These are phyloP conservation scores for Begonia loranthoides DNA, from an alignment of 306 rosid genomes.

Conservation along the genomic window DNA sequence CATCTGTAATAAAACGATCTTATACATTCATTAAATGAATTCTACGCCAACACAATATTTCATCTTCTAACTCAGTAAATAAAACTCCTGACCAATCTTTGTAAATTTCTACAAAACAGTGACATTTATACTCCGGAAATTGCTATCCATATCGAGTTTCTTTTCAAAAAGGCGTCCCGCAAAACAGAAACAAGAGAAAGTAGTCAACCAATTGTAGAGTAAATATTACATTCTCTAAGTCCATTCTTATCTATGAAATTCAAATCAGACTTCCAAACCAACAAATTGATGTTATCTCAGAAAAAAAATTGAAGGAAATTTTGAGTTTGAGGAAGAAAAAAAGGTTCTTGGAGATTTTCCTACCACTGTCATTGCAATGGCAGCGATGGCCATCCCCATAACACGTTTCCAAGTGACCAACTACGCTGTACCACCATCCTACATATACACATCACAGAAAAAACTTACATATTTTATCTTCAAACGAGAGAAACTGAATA, in stretches of 20 bases:
- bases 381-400: slow-evolving; percentile 40
- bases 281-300: background rate
- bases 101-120: no score
- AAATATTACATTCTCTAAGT: background rate
- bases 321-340: background rate
- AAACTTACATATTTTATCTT: background rate
- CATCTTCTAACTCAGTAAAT: background rate
- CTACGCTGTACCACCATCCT: slow-evolving; percentile 97
- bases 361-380: slow-evolving; percentile 52
- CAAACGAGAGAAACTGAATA: background rate
- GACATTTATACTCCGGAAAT: no score
- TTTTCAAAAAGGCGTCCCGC: no score
- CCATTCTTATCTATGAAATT: background rate
- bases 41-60: slow-evolving; percentile 1
- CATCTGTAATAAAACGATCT: slow-evolving; percentile 29
- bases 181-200: background rate
- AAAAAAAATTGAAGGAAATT: slow-evolving; percentile 11
- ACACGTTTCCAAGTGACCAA: slow-evolving; percentile 66
- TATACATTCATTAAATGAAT: background rate
- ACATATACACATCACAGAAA: slow-evolving; percentile 6
- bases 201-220: background rate
- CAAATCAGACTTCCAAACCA: background rate
- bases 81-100: no score
- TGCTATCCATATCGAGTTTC: no score
- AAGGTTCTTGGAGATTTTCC: slow-evolving; percentile 4